These are phyloP conservation scores for Botrytis deweyae DNA, from an alignment of 2,329 filamentous ascomycete genomes.

Conservation along the genomic window DNA sequence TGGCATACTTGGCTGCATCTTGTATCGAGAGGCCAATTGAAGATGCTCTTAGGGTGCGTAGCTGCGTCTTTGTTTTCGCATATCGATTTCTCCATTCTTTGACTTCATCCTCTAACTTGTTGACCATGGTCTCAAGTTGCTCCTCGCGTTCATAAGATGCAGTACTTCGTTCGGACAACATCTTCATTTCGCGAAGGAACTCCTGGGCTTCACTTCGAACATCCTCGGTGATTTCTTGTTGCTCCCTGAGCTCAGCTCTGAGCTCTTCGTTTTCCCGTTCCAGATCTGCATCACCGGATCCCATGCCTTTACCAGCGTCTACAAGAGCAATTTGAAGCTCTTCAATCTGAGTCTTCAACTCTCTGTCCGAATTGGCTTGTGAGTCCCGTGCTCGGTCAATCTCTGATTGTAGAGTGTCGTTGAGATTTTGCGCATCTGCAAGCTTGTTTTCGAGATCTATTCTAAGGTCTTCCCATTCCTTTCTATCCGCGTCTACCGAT, in stretches of 20 bases:
- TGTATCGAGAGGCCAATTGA: constrained; percentile 71
- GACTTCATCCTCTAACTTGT: constrained; percentile 76
- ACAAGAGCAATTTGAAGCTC: constrained; percentile 45
- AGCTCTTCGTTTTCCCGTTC: constrained; percentile 68
- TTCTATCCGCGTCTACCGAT: constrained; percentile 60
- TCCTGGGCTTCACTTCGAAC: constrained; percentile 80
- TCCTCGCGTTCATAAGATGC: constrained; percentile 80
- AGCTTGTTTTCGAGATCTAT: constrained; percentile 70
- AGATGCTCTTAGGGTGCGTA: constrained; percentile 76
- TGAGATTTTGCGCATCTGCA: constrained; percentile 71
- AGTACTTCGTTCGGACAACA: constrained; percentile 76
- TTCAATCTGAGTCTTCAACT: constrained; percentile 63
- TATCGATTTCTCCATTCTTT: constrained; percentile 90
- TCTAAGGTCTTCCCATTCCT: constrained; percentile 68
- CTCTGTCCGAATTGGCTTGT: constrained; percentile 61
- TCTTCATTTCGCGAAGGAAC: constrained; percentile 86
- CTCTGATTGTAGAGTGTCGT: constrained; percentile 75
- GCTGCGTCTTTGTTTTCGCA: constrained; percentile 81
- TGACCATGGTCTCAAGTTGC: constrained; percentile 71
- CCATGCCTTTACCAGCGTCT: constrained; percentile 34
- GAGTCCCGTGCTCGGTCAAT: constrained; percentile 71
- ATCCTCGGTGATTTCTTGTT: constrained; percentile 81
- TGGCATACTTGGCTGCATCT: constrained; percentile 66
- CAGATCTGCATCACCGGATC: constrained; percentile 49
- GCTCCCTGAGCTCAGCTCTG: constrained; percentile 64